Evolutionary conservation across 345 rosid genomes (phyloP), one percentile per base, ranked within the genome.

Genomic region (Arabis hirsuta): DNA sequence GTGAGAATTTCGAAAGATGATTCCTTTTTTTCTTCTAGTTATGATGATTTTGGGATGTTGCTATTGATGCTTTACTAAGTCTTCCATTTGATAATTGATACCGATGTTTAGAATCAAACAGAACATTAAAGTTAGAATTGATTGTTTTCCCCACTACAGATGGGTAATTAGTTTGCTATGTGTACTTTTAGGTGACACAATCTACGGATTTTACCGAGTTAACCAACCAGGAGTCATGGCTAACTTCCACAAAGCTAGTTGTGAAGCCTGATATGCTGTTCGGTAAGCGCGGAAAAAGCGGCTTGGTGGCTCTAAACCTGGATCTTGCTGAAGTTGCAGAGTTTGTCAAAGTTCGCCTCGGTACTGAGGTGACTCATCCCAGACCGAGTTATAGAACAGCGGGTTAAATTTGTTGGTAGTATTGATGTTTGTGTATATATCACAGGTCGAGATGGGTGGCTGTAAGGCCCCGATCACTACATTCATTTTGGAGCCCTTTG

Each of bases 221-320:
- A 43, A 82, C 88, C 22, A 88, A 90, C 78, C 58, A 80, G 24
- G 92, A 96, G 71, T 83, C 96, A 71, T 91, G 99, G 98, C 83
- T 96, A 55, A 92, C 98, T 0, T 88, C 98, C 24, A 82, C 91
- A 43, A 84, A 81, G 79, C 79, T 96, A 76, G 99, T 92, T 65
- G 98, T 92, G 73, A 96, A 96, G 79, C 99, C 99, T 3, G 99
- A 96, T 67, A 96, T 92, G 99, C 74, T 96, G 43, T 96, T 96
- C 55, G 98, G 98, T 19, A 92, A 92, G 72, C 96, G 98, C 20
- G 97, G 98, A 57, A 96, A 96, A 85, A 90, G 98, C 56, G 97
- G 99, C 9, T 82, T 96, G 77, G 98, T 92, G 10, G 94, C 97
- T 34, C 81, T 96, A 48, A 92, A 92, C 81, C 77, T 96, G 52